Evolutionary conservation across 495 filamentous ascomycete genomes (phyloP), one percentile per base, ranked within the genome.

Genomic region (Podospora conica): DNA sequence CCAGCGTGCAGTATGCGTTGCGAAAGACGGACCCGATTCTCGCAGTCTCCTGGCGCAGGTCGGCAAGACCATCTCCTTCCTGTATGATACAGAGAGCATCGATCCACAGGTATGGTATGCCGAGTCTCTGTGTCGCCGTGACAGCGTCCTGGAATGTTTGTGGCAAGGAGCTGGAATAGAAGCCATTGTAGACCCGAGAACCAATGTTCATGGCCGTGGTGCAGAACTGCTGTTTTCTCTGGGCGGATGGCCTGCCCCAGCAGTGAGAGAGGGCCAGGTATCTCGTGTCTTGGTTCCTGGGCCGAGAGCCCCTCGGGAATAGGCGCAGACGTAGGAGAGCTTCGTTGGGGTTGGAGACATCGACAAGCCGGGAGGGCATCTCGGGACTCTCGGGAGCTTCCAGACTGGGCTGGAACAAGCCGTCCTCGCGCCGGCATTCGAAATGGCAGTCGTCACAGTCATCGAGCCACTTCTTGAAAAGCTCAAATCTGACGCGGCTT

Each of bases 51-150:
- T 10, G 55, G 8, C 55, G 22, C 7, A 48, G 40, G 40, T 48
- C 40, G 2, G 18, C 40, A 48, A 48, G 40, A 48, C 11, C 25
- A 9, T 57, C 25, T 3, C 25, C 12, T 57, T 58, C 62, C 22
- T 64, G 62, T 23, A 64, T 64, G n/a, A 64, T 58, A 12, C 62
- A 64, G 18, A 64, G 28, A 4, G 29, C n/a, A 20, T 64, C 62
- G 53, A 64, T 64, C 62, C 53, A 64, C 23, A 64, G 27, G n/a
- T 33, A 64, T 9, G 11, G 54, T 21, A 22, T 31, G 22, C 28
- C 53, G n/a, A 64, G 53, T 22, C 22, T 21, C 24, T 53, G 48
- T 9, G 61, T 55, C 12, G 12, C 23, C n/a, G 4, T 25, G 8
- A 64, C 22, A 8, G 48, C 61, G 20, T 64, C 25, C 27, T 64